Evolutionary conservation across 2,329 filamentous ascomycete genomes (phyloP).

Genomic region (Trichophyton rubrum): DNA sequence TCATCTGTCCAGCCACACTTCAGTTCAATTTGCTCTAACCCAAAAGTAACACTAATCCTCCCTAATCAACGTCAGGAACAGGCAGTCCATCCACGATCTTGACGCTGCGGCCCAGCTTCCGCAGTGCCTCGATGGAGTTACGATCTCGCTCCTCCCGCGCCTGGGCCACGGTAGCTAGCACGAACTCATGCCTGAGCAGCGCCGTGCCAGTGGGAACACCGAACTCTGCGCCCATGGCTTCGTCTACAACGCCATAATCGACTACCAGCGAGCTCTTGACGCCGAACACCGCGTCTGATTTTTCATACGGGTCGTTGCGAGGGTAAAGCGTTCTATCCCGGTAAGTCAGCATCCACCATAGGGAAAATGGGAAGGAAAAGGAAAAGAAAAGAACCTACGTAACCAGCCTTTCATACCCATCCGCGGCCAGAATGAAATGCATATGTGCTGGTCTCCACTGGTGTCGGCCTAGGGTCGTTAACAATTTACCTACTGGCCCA

Average conservation of each 20-base stretch:
- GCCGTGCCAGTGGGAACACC: slow-evolving; percentile 50
- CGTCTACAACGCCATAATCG: slow-evolving; percentile 44
- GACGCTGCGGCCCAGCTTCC: slow-evolving; percentile 53
- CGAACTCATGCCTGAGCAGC: slow-evolving; percentile 61
- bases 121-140: slow-evolving; percentile 54
- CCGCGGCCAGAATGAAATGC: slow-evolving; percentile 81
- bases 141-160: slow-evolving; percentile 53
- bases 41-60: neutral
- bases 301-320: slow-evolving; percentile 67
- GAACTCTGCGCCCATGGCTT: slow-evolving; percentile 46
- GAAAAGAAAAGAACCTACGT: slow-evolving; percentile 43
- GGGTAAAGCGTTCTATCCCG: slow-evolving; percentile 54
- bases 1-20: neutral
- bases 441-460: slow-evolving; percentile 65
- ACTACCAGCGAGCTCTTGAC: slow-evolving; percentile 71
- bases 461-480: slow-evolving; percentile 57
- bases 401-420: slow-evolving; percentile 65
- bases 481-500: slow-evolving; percentile 64
- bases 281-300: slow-evolving; percentile 72
- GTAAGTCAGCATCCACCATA: slow-evolving; percentile 5
- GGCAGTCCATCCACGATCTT: slow-evolving; percentile 66
- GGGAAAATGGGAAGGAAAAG: slow-evolving; percentile 31
- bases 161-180: slow-evolving; percentile 60
- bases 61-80: slow-evolving; percentile 53
- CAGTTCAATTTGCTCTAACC: neutral